phyloP scores from a whole-genome alignment of 495 filamentous ascomycete genomes.

The Hyaloscypha finlandica region DNA sequence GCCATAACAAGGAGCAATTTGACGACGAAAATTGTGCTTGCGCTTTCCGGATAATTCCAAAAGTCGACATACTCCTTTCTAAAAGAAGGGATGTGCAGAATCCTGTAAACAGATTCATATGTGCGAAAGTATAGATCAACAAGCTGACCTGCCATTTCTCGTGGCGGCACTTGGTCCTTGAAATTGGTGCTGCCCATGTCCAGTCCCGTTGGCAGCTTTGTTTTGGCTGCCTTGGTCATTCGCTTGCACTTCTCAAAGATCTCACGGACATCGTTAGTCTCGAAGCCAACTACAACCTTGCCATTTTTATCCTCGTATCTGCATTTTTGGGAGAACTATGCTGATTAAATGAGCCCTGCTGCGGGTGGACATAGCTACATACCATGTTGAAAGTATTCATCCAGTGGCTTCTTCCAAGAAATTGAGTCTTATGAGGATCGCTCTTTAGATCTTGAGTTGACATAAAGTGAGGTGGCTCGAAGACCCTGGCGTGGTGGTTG shows the following conservation, averaged over 20 bases:
- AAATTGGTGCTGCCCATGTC: constrained; percentile 38
- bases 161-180: constrained; percentile 43
- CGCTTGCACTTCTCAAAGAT: constrained; percentile 1
- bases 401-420: constrained; percentile 58
- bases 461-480: neutral
- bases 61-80: constrained; percentile 43
- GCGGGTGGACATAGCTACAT: constrained; percentile 24
- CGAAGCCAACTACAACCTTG: constrained; percentile 38
- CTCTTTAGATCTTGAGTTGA: constrained; percentile 24
- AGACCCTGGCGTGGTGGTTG: neutral
- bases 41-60: neutral
- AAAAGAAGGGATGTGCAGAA: constrained; percentile 60
- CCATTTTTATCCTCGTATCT: constrained; percentile 12
- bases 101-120: constrained; percentile 49
- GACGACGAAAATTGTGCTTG: constrained; percentile 31
- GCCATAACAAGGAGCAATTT: constrained; percentile 57
- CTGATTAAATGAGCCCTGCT: neutral
- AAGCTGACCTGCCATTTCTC: constrained; percentile 47
- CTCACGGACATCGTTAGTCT: neutral
- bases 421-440: constrained; percentile 45
- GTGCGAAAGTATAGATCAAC: constrained; percentile 48
- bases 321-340: neutral
- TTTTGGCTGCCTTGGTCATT: constrained; percentile 49
- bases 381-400: constrained; percentile 46
- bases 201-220: constrained; percentile 41